phyloP scores from a whole-genome alignment of 2,329 filamentous ascomycete species.

The Microdochium paspali region DNA sequence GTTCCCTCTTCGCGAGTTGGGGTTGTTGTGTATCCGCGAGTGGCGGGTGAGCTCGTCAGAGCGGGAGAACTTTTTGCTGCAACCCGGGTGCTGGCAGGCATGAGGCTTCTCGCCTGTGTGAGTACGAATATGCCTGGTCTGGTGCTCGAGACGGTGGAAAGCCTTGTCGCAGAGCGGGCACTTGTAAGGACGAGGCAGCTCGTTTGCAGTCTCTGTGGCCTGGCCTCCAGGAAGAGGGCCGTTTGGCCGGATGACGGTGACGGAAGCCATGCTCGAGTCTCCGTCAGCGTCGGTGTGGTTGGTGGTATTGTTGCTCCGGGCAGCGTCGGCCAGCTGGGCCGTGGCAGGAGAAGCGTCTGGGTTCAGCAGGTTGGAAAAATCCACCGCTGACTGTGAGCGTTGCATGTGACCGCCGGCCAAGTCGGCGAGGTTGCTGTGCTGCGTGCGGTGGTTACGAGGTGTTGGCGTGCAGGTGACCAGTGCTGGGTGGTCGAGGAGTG shows the following conservation, averaged over 20 bases:
- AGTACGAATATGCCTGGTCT: slow-evolving; percentile 83
- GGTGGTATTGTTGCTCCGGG: slow-evolving; percentile 18
- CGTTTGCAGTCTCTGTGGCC: slow-evolving; percentile 46
- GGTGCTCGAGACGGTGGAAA: slow-evolving; percentile 95
- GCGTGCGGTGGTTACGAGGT: slow-evolving; percentile 5
- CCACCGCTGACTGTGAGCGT: slow-evolving; percentile 62
- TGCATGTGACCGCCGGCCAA: slow-evolving; percentile 57
- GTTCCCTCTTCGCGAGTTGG: slow-evolving; percentile 89
- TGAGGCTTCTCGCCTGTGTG: slow-evolving; percentile 98
- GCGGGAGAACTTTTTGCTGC: slow-evolving; percentile 93
- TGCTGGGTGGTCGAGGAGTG: background rate
- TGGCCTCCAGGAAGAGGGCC: slow-evolving; percentile 55
- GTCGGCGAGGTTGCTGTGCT: slow-evolving; percentile 14
- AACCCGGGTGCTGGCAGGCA: slow-evolving; percentile 88
- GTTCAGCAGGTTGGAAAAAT: slow-evolving; percentile 69
- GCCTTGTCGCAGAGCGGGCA: slow-evolving; percentile 97
- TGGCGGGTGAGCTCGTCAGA: slow-evolving; percentile 95
- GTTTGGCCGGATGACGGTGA: slow-evolving; percentile 51
- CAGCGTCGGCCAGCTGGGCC: slow-evolving; percentile 15
- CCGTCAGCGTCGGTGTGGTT: slow-evolving; percentile 17
- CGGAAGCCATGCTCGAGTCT: slow-evolving; percentile 42
- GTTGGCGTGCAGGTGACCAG: background rate
- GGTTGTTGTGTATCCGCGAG: slow-evolving; percentile 98
- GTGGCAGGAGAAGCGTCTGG: slow-evolving; percentile 35
- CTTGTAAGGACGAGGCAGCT: slow-evolving; percentile 94